Evolutionary conservation across 352 stramenopile species (phyloP), one percentile per base, ranked within the genome.

Genomic region (Phytophthora constricta): DNA sequence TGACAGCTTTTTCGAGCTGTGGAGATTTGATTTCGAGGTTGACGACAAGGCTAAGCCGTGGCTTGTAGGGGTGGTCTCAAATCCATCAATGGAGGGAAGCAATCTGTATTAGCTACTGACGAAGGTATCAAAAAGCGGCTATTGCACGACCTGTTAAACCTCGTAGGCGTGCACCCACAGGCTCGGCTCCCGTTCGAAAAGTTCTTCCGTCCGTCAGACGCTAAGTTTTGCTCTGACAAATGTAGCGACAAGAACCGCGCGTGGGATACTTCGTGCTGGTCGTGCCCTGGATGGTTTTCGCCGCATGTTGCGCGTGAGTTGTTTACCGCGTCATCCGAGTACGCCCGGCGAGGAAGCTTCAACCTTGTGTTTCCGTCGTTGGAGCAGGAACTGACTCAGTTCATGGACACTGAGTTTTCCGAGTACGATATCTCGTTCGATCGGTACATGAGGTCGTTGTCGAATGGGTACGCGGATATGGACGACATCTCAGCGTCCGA

Each of bases 1-100:
- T 2, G 77, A 89, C 37, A 91, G 70, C 57, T 98, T 97, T 57
- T 98, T 99, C 67, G 96, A 99, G 63, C 76, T 99, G 17, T 89
- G 97, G 56, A 97, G 94, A 22, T 93, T 99, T 62, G 96, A 99
- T 63, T 95, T 99, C 48, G 94, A 99, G 76, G 72, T 99, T 22
- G 96, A 99, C 61, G 79, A 92, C 68, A 82, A 74, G 26, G 82
- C 97, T 16, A 98, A 98, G 62, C 96, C 97, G n/a, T 98, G 91
- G 85, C 85, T 99, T 28, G 95, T 98, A 59, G 91, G 98, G 45
- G 74, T 89, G 14, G 73, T 82, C 51, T 82, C 81, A 22, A 89
- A 91, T 48, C 87, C 87, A 41, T 90, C 79, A 19, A 79, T 94
- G 42, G 61, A 70, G 11, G 72, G 80, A 0, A 74, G 16, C 62